A percentile compares a stretch with the other conserved stretches of the same genome.
Evolutionary conservation across 345 rosid genomes (phyloP).

Genomic region (Populus simonii): DNA sequence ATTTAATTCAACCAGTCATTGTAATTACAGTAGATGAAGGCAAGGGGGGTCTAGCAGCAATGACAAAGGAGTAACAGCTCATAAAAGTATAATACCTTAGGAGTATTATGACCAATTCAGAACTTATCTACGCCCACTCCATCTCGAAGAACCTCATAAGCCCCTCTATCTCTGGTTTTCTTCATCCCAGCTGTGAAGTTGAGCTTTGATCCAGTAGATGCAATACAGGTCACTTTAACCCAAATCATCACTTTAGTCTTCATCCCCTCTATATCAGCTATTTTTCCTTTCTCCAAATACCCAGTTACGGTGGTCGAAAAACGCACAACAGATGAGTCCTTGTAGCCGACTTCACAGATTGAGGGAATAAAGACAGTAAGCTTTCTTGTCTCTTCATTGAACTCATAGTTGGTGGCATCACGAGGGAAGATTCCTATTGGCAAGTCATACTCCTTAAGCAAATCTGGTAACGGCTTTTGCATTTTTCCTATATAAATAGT

Average conservation of each 20-base stretch:
- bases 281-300: constrained; percentile 77
- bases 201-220: constrained; percentile 70
- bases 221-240: constrained; percentile 73
- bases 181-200: constrained; percentile 76
- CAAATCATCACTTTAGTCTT: constrained; percentile 86
- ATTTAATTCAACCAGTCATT: not conserved
- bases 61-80: constrained; percentile 2
- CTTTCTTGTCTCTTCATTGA: constrained; percentile 74
- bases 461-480: constrained; percentile 88
- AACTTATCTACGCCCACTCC: constrained; percentile 76
- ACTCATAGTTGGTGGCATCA: constrained; percentile 93
- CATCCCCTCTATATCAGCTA: constrained; percentile 79
- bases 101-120: constrained; percentile 27
- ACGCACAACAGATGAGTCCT: constrained; percentile 75
- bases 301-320: constrained; percentile 65
- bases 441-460: constrained; percentile 75
- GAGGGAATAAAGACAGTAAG: constrained; percentile 73
- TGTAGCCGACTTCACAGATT: constrained; percentile 85
- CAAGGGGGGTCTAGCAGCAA: not conserved
- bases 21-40: constrained; percentile 9
- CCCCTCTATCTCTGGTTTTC: constrained; percentile 68
- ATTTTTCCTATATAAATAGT: constrained; percentile 61
- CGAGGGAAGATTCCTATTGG: constrained; percentile 89
- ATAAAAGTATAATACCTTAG: not conserved
- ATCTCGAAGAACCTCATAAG: constrained; percentile 74